Conservation (phyloP, 495 filamentous ascomycete species). For the Articulospora tetracladia region DNA sequence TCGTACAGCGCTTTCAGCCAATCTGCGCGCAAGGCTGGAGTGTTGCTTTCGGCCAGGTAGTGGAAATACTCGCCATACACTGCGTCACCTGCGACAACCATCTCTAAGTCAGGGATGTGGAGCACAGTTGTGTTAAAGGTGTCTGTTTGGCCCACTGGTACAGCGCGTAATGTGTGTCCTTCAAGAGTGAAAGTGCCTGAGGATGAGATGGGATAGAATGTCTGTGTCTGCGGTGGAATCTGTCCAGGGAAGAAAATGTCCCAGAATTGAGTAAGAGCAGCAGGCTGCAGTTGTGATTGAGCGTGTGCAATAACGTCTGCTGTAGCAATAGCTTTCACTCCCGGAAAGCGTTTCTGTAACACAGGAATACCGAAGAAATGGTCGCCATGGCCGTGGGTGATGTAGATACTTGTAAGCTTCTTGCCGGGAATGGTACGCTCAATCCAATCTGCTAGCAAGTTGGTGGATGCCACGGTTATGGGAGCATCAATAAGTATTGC, state of each 20-base stretch:
- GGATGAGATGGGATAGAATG: not conserved
- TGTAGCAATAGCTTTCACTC: constrained; percentile 29
- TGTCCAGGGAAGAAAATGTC: not conserved
- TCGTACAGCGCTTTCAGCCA: constrained; percentile 34
- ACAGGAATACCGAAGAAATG: constrained; percentile 19
- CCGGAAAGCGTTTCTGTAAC: constrained; percentile 27
- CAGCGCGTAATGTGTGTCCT: not conserved
- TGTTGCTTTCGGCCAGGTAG: constrained; percentile 30
- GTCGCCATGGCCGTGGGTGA: constrained; percentile 43
- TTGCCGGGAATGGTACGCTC: constrained; percentile 23
- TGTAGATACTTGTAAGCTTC: constrained; percentile 35
- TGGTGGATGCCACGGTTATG: constrained; percentile 15
- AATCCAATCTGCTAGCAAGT: constrained; percentile 29
- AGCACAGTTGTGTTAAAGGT: not conserved
- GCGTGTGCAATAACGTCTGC: constrained; percentile 28
- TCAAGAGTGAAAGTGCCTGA: not conserved
- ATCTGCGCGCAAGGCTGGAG: constrained; percentile 20
- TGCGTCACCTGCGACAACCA: constrained; percentile 1
- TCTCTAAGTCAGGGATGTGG: not conserved
- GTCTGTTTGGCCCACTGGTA: constrained; percentile 2
- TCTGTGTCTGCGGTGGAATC: not conserved
- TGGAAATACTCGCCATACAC: constrained; percentile 32
- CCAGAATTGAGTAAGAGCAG: not conserved
- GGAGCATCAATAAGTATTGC: constrained; percentile 32
- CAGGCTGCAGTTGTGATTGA: constrained; percentile 20